Conservation (phyloP, 352 stramenopile genomes). For the Phytopythium sindhum region DNA sequence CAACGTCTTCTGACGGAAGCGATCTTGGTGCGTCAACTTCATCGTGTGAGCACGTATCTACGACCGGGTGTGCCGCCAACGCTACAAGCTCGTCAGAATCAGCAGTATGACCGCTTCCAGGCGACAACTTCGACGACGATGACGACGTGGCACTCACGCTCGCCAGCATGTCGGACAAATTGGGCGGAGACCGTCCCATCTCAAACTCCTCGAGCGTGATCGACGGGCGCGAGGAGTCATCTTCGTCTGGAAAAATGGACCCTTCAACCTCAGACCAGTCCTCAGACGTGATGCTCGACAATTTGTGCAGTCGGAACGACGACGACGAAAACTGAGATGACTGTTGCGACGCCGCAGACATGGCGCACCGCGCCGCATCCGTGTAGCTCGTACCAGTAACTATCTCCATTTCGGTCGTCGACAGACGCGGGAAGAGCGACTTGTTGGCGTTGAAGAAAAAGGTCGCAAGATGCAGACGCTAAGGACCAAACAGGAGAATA, state of each 20-base stretch:
- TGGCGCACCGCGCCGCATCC: conserved; percentile 23
- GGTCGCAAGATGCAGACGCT: conserved; percentile 67
- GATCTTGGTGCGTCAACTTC: conserved; percentile 10
- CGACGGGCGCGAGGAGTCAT: conserved; percentile 20
- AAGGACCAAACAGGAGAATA: conserved; percentile 4
- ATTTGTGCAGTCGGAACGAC: conserved; percentile 21
- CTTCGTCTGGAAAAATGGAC: conserved; percentile 17
- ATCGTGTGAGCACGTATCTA: background rate
- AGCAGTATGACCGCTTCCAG: background rate
- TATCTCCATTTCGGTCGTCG: conserved; percentile 47
- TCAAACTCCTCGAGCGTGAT: conserved; percentile 71
- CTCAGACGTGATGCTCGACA: conserved; percentile 31
- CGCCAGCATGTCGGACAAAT: background rate
- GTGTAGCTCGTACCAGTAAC: conserved; percentile 23
- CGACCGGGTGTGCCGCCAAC: conserved; percentile 26
- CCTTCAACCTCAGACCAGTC: conserved; percentile 37
- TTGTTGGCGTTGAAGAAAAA: conserved; percentile 75
- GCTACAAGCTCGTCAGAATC: conserved; percentile 16
- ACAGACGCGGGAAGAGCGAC: conserved; percentile 46
- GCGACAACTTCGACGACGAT: conserved; percentile 1
- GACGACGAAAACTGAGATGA: conserved; percentile 9
- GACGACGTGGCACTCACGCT: background rate
- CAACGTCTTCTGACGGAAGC: conserved; percentile 5
- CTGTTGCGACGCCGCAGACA: conserved; percentile 16
- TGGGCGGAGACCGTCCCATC: conserved; percentile 25